These are phyloP conservation scores for Tolypocladium sp. DNA, from an alignment of 2,329 filamentous ascomycete genomes.

Conservation along the genomic window DNA sequence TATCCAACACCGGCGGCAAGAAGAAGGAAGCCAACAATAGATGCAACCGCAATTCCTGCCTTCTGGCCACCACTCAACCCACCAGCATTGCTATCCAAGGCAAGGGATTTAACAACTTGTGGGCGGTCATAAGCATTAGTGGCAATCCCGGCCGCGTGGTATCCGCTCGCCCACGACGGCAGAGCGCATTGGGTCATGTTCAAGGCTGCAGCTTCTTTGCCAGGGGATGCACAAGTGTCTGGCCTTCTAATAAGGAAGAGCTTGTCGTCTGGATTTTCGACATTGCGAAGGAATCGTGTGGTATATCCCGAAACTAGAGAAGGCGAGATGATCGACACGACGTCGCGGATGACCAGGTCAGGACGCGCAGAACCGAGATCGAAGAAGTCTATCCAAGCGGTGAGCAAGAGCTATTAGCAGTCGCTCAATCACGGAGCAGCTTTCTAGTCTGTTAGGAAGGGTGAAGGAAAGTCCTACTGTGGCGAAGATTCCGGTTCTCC, in stretches of 20 bases:
- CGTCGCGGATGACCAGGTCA: conserved; percentile 1
- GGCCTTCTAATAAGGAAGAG: background rate
- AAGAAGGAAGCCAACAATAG: background rate
- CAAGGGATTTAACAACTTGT: background rate
- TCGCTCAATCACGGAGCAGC: too few species aligned
- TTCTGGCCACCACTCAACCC: background rate
- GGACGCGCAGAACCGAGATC: conserved; percentile 3
- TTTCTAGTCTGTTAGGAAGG: too few species aligned
- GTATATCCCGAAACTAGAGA: background rate
- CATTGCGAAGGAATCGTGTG: background rate
- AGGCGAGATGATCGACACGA: conserved; percentile 1
- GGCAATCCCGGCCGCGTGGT: background rate
- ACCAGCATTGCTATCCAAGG: background rate
- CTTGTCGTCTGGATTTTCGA: background rate
- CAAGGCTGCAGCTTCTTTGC: background rate
- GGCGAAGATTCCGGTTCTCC: conserved; percentile 2
- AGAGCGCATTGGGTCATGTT: background rate
- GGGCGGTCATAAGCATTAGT: background rate
- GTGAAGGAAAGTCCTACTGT: background rate
- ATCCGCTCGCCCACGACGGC: background rate
- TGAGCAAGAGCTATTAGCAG: too few species aligned
- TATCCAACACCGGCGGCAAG: background rate
- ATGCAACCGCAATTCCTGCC: background rate
- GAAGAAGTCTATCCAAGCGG: conserved; percentile 1
- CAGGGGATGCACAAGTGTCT: background rate